Base-by-base conservation (phyloP, 73 alveolate species). In the Breviolum minutum region DNA sequence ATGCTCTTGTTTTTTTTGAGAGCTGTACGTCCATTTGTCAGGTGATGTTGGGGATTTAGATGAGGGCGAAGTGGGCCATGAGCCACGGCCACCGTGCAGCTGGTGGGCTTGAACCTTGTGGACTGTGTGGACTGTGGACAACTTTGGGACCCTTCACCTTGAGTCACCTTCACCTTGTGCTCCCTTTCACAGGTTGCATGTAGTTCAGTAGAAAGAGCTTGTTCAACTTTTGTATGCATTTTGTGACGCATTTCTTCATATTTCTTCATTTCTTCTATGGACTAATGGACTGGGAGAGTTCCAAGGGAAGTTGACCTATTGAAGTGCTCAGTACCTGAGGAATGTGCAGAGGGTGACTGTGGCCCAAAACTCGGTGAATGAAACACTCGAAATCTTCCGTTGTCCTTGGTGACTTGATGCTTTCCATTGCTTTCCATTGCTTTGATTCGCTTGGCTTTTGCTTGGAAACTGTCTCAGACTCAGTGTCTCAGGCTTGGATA, bases 301-400 rank as follows among this genome's bases (percentile, higher is more conserved):
- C 19, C 16, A 24, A 73, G 60, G 27, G 19, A 19, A 19, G 60
- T 13, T 20, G 29, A 73, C 14, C 7, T 1, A 4, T 66, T 66
- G 76, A 20, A 20, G 2, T 66, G 76, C 48, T 32, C 19, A 13
- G 30, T 73, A 13, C 19, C 30, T 48, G 48, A 73, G 83, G 86
- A 77, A 63, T 77, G 86, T 30, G 86, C 86, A n/a, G 86, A 77
- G 86, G 86, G 86, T 26, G 86, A 77, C 86, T 77, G 86, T 77
- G 86, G 83, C 48, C 16, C 20, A 63, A 7, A 63, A 10, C 86
- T 77, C 63, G n/a, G 63, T 40, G 54, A 40, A 40, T 40, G 54
- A 40, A 40, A 40, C 54, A 40, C 54, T 3, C 54, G 54, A 40
- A 40, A 40, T 40, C 54, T 40, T 40, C 3, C 54, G 54, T n/a